Conservation (phyloP, 192 early-diverging fungal genomes). For the Mortierella hygrophila region DNA sequence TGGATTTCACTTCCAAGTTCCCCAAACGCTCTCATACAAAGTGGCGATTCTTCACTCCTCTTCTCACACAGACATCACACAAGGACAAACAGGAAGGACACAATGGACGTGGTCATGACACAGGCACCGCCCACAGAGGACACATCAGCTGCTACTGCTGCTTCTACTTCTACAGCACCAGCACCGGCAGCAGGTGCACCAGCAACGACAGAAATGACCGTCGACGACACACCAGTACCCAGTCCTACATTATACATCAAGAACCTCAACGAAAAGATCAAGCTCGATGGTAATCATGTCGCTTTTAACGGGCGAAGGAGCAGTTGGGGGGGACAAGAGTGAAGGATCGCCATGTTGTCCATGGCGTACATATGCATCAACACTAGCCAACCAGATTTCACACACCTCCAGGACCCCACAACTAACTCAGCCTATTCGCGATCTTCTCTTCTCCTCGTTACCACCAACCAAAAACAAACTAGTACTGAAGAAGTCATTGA, state of each 20-base stretch:
- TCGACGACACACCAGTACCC: conserved; percentile 69
- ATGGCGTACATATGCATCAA: no score
- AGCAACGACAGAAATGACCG: conserved; percentile 48
- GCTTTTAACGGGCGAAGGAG: no score
- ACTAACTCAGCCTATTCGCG: not conserved
- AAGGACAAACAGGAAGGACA: not conserved
- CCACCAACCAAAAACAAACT: not conserved
- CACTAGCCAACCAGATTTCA: no score
- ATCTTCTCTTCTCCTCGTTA: not conserved
- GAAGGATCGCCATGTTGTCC: no score
- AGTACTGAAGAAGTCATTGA: conserved; percentile 82
- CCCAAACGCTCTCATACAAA: not conserved
- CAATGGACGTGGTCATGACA: conserved; percentile 39
- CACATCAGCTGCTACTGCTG: not conserved
- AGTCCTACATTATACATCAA: conserved; percentile 84
- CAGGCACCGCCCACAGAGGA: conserved; percentile 4
- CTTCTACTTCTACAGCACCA: not conserved
- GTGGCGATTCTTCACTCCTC: not conserved
- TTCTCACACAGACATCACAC: not conserved
- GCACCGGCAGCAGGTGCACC: not conserved
- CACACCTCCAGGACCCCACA: no score
- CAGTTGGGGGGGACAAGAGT: no score
- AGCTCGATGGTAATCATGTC: conserved; percentile 63
- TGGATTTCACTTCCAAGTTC: not conserved
- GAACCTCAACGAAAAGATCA: conserved; percentile 84